Percentiles rank a stretch among this genome's conserved stretches.
Evolutionary conservation across 2,329 filamentous ascomycete genomes (phyloP).

Genomic region (Talaromyces albobiverticillius): DNA sequence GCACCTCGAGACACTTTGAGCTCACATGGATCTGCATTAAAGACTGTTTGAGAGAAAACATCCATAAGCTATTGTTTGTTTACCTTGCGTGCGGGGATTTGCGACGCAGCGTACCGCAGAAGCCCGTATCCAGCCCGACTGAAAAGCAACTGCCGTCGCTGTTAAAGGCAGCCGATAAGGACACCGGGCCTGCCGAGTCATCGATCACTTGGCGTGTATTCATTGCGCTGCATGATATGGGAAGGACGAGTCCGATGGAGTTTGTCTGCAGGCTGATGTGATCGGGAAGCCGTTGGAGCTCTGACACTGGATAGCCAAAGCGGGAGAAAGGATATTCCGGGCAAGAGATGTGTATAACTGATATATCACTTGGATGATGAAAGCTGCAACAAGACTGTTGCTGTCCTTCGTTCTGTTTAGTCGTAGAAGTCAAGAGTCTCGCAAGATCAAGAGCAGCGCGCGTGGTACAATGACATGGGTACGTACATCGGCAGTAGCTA

Average conservation of each 20-base stretch:
- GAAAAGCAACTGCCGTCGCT: constrained; percentile 80
- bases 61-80: constrained; percentile 16
- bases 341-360: no score
- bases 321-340: neutral
- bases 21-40: constrained; percentile 69
- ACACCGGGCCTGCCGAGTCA: constrained; percentile 67
- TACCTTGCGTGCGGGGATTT: constrained; percentile 7
- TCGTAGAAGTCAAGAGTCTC: no score
- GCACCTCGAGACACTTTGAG: constrained; percentile 62
- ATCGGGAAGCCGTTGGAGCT: neutral
- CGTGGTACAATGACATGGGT: no score
- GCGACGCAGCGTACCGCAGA: constrained; percentile 63
- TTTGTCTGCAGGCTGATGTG: neutral
- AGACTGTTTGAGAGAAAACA: constrained; percentile 52
- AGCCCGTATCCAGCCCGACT: constrained; percentile 80
- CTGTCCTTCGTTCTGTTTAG: no score
- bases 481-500: neutral
- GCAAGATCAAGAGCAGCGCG: no score
- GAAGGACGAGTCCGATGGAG: neutral
- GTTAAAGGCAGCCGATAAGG: constrained; percentile 84
- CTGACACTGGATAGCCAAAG: no score
- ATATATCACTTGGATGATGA: no score
- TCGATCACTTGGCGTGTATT: constrained; percentile 87
- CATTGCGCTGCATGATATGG: constrained; percentile 54
- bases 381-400: neutral